Evolutionary conservation across 768 basidiomycete species (phyloP).

Genomic region (Leccinum incarnatum): DNA sequence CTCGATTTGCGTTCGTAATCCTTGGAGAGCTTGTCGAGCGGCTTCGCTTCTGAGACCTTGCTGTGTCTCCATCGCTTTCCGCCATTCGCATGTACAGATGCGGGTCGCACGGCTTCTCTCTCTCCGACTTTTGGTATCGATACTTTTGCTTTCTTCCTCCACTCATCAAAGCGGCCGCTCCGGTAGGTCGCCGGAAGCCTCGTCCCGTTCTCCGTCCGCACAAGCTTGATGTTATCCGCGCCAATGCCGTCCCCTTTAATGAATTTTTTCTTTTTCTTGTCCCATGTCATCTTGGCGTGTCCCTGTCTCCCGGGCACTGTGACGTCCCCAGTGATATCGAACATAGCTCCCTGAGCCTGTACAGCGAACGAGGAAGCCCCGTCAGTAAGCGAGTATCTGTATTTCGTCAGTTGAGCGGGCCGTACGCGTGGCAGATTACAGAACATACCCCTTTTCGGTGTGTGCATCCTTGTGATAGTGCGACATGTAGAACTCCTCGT

Average conservation of each 20-base stretch:
- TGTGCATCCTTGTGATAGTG: constrained; percentile 84
- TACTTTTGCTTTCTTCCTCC: constrained; percentile 79
- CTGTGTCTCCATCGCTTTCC: constrained; percentile 75
- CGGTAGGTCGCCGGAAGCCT: constrained; percentile 89
- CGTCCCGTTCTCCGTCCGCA: constrained; percentile 89
- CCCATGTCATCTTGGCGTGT: constrained; percentile 74
- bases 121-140: constrained; percentile 83
- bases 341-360: constrained; percentile 75
- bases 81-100: constrained; percentile 32
- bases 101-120: constrained; percentile 50
- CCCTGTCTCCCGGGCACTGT: constrained; percentile 54
- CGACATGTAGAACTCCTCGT: constrained; percentile 88
- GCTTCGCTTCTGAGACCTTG: constrained; percentile 61
- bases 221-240: constrained; percentile 90
- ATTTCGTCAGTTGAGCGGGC: background rate
- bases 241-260: constrained; percentile 81
- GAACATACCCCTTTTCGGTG: constrained; percentile 83
- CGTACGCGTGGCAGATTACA: background rate
- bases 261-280: constrained; percentile 95
- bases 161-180: constrained; percentile 93
- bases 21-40: constrained; percentile 68
- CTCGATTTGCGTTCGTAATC: constrained; percentile 75
- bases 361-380: constrained; percentile 83
- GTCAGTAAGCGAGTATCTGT: constrained; percentile 84
- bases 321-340: constrained; percentile 81